Conservation (phyloP, 2,329 filamentous ascomycete species). For the Neurospora sp. region DNA sequence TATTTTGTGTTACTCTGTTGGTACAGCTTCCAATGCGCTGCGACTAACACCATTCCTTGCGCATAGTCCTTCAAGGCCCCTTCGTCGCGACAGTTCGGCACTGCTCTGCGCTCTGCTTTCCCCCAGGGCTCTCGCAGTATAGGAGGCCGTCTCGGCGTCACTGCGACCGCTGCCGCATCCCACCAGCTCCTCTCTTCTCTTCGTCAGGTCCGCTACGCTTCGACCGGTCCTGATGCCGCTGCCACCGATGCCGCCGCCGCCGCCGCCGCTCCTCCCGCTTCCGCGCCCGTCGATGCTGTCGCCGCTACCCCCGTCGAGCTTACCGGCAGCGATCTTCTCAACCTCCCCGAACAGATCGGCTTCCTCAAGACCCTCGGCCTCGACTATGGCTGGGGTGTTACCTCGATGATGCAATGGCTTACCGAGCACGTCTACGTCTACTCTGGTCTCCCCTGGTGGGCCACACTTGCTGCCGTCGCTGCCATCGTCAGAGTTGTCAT, state of each 20-base stretch:
- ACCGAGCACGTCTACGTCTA: conserved; percentile 79
- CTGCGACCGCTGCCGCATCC: conserved; percentile 9
- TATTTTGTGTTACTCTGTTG: neutral
- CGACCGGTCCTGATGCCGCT: conserved; percentile 14
- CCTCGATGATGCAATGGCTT: conserved; percentile 60
- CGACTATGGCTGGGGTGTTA: conserved; percentile 78
- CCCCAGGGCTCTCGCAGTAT: conserved; percentile 12
- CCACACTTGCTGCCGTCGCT: conserved; percentile 57
- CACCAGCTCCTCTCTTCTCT: conserved; percentile 10
- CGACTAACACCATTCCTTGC: conserved; percentile 8
- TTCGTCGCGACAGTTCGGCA: conserved; percentile 21
- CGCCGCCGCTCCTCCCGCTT: conserved; percentile 12
- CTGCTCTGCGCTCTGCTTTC: conserved; percentile 14
- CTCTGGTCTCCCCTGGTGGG: conserved; percentile 72
- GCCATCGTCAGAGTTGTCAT: conserved; percentile 54
- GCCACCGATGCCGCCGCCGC: conserved; percentile 3
- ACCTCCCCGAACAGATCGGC: conserved; percentile 66
- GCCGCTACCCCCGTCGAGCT: conserved; percentile 21
- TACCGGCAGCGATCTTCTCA: conserved; percentile 36
- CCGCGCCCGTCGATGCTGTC: conserved; percentile 6
- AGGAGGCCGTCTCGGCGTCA: conserved; percentile 11
- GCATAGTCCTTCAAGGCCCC: conserved; percentile 5
- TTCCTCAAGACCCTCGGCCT: conserved; percentile 76
- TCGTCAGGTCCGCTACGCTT: conserved; percentile 19
- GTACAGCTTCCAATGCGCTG: neutral